A percentile compares a stretch with the other conserved stretches of the same genome.
Conservation (phyloP, 2,329 filamentous ascomycete genomes). For the Penicillium crustosum region DNA sequence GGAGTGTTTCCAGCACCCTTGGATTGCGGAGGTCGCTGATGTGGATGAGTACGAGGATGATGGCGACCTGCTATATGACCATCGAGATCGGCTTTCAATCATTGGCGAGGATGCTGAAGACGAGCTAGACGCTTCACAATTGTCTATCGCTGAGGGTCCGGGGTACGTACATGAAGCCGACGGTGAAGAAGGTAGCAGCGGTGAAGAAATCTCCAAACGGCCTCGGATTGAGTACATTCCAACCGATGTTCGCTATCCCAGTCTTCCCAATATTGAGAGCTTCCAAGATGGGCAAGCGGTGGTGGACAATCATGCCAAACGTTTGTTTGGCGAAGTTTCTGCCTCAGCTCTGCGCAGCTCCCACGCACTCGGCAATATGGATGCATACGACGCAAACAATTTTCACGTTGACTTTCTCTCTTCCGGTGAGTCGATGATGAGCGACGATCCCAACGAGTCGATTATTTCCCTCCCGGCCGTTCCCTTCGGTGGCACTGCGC, state of each 20-base stretch:
- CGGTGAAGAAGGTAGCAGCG: constrained; percentile 35
- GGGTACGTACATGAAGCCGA: constrained; percentile 28
- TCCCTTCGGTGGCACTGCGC: constrained; percentile 40
- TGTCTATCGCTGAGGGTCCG: constrained; percentile 59
- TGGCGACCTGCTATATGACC: constrained; percentile 53
- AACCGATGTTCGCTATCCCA: constrained; percentile 42
- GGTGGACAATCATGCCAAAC: constrained; percentile 36
- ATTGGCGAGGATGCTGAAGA: constrained; percentile 43
- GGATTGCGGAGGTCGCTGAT: constrained; percentile 62
- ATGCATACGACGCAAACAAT: constrained; percentile 33
- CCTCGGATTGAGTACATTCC: constrained; percentile 35
- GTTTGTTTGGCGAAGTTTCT: constrained; percentile 63
- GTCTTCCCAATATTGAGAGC: constrained; percentile 42
- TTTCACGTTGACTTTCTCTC: constrained; percentile 42
- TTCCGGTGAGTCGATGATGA: constrained; percentile 44
- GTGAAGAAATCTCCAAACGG: constrained; percentile 39
- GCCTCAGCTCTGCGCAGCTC: constrained; percentile 56
- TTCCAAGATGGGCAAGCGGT: constrained; percentile 31
- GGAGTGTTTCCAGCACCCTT: constrained; percentile 69
- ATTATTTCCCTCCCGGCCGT: constrained; percentile 40
- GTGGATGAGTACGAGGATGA: constrained; percentile 65
- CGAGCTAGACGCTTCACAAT: constrained; percentile 58
- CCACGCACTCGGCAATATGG: constrained; percentile 43
- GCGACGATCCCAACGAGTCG: constrained; percentile 39
- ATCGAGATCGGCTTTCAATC: constrained; percentile 36